Conservation (phyloP, 2,329 filamentous ascomycete genomes). For the Sclerotiophoma versabilis region DNA sequence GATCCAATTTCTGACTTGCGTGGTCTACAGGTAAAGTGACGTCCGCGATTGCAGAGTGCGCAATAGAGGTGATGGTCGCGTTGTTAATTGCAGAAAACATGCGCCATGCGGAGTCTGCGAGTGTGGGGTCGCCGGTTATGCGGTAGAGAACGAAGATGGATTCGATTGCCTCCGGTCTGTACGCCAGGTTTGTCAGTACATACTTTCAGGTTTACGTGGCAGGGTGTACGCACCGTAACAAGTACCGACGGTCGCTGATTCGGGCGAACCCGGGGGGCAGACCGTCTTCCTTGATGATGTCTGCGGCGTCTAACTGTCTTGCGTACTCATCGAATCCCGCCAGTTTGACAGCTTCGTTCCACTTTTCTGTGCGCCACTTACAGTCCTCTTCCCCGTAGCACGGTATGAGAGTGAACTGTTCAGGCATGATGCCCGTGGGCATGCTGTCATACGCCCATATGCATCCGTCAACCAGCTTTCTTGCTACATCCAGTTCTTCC, state of each 20-base stretch:
- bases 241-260: constrained; percentile 49
- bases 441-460: constrained; percentile 62
- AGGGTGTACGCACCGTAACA: constrained; percentile 51
- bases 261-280: constrained; percentile 52
- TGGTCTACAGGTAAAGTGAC: constrained; percentile 56
- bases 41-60: constrained; percentile 73
- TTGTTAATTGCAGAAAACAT: constrained; percentile 80
- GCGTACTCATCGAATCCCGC: constrained; percentile 21
- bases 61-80: constrained; percentile 70
- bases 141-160: constrained; percentile 90
- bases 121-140: constrained; percentile 77
- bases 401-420: constrained; percentile 53
- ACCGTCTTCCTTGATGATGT: constrained; percentile 48
- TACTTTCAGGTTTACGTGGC: no score
- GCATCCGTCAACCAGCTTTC: constrained; percentile 62
- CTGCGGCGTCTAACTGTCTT: constrained; percentile 26
- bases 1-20: constrained; percentile 39
- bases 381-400: constrained; percentile 54
- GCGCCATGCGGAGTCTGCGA: constrained; percentile 83
- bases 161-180: constrained; percentile 83
- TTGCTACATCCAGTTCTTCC: constrained; percentile 58
- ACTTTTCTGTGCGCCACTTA: constrained; percentile 52
- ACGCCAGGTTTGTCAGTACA: not conserved
- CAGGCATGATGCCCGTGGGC: constrained; percentile 62
- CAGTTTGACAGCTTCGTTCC: constrained; percentile 50